Percentiles rank a stretch among this genome's conserved stretches.
These are phyloP conservation scores for Candida hungchunana DNA, from an alignment of 805 yeast species.

Conservation along the genomic window DNA sequence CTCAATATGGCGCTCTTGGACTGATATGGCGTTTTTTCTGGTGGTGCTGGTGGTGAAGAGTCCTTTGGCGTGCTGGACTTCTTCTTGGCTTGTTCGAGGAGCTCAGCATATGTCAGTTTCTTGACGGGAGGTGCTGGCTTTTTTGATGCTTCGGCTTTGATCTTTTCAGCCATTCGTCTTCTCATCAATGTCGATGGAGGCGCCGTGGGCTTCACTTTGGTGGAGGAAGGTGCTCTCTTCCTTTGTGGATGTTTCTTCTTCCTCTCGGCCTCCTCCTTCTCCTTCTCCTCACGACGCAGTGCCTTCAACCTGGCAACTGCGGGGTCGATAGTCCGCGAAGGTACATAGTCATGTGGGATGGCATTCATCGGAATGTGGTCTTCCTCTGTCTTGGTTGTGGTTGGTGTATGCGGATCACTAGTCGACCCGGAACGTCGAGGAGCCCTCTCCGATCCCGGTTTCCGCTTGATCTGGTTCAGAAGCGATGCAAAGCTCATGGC, in stretches of 20 bases:
- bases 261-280: conserved; percentile 26
- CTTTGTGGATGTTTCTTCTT: conserved; percentile 4
- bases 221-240: conserved; percentile 1
- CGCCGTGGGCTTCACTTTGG: conserved; percentile 3
- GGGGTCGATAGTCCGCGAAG: conserved; percentile 47
- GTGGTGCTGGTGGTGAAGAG: conserved; percentile 9
- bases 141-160: background rate
- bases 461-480: conserved; percentile 20
- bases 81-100: conserved; percentile 53
- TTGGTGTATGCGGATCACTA: background rate
- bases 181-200: background rate
- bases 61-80: conserved; percentile 26
- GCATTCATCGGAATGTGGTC: conserved; percentile 8
- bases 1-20: conserved; percentile 9
- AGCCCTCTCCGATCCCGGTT: conserved; percentile 5
- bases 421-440: background rate
- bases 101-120: conserved; percentile 48
- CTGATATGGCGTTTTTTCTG: conserved; percentile 6
- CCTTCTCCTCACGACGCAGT: conserved; percentile 52
- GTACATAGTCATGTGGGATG: conserved; percentile 4
- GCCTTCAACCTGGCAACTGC: conserved; percentile 69
- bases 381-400: no score
- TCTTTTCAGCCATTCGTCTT: conserved; percentile 1
- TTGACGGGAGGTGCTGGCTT: conserved; percentile 27
- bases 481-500: conserved; percentile 20